A percentile compares a stretch with the other conserved stretches of the same genome.
These are phyloP conservation scores for Phytophthora multivora DNA, from an alignment of 352 stramenopile genomes.

Conservation along the genomic window DNA sequence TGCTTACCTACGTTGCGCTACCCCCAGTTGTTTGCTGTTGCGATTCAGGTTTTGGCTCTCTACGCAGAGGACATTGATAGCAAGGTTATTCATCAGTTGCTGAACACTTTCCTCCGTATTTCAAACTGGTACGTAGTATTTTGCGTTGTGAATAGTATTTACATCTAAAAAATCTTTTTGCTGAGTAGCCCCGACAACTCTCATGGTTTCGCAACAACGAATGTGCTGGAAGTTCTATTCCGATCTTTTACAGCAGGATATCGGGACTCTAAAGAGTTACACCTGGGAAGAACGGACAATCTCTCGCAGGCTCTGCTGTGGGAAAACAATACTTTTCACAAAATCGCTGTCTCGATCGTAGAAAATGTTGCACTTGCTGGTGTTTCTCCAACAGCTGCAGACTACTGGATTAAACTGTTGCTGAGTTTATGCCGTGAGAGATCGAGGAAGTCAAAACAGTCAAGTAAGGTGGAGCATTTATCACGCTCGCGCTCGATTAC, in stretches of 20 bases:
- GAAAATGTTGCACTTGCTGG: constrained; percentile 27
- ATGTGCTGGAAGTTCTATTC: constrained; percentile 31
- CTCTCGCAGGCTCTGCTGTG: constrained; percentile 33
- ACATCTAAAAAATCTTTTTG: constrained; percentile 8
- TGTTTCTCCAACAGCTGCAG: constrained; percentile 23
- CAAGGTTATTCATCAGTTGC: constrained; percentile 14
- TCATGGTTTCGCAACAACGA: constrained; percentile 19
- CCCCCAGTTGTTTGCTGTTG: constrained; percentile 30
- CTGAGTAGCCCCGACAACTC: constrained; percentile 33
- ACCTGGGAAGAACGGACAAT: not conserved
- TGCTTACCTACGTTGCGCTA: constrained; percentile 12
- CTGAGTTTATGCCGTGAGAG: constrained; percentile 20
- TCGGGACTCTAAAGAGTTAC: not conserved
- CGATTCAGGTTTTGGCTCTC: constrained; percentile 36
- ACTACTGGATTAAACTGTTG: constrained; percentile 36
- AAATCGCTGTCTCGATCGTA: constrained; percentile 20
- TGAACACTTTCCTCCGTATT: constrained; percentile 15
- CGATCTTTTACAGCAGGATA: constrained; percentile 30
- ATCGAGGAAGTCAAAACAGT: constrained; percentile 6
- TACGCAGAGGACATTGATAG: constrained; percentile 15
- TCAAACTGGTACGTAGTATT: constrained; percentile 30
- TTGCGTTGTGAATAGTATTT: not conserved
- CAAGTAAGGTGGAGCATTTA: constrained; percentile 1
- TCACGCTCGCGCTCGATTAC: not conserved
- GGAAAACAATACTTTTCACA: constrained; percentile 32